Percentiles rank a stretch among this genome's conserved stretches.
These are phyloP conservation scores for Akanthomyces lecanii DNA, from an alignment of 2,329 filamentous ascomycete species.

Conservation along the genomic window DNA sequence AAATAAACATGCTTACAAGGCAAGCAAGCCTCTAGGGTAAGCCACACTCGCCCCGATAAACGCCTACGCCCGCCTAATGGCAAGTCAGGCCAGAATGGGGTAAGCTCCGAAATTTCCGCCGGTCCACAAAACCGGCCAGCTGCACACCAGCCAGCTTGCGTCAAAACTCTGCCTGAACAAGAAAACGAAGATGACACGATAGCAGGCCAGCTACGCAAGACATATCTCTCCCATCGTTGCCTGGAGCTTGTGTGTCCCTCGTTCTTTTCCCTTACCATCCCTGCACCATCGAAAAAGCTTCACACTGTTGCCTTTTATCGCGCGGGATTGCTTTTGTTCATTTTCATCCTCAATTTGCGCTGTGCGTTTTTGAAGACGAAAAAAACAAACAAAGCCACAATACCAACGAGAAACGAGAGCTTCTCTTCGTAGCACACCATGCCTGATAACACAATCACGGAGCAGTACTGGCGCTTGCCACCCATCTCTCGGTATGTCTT, in stretches of 20 bases:
- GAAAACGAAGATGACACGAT: constrained; percentile 19
- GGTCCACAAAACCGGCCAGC: constrained; percentile 16
- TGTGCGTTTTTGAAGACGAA: constrained; percentile 11
- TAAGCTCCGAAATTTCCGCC: constrained; percentile 9
- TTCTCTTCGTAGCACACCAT: constrained; percentile 17
- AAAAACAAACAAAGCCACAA: neutral
- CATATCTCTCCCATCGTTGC: constrained; percentile 17
- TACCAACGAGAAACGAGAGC: constrained; percentile 11
- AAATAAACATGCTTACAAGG: neutral
- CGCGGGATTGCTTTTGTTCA: constrained; percentile 13
- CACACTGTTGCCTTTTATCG: constrained; percentile 16
- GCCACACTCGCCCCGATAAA: constrained; percentile 9
- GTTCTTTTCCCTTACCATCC: constrained; percentile 6
- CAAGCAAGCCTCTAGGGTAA: neutral
- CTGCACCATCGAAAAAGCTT: constrained; percentile 8
- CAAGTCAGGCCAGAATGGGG: constrained; percentile 7
- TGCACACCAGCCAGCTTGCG: constrained; percentile 7
- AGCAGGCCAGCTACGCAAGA: constrained; percentile 17
- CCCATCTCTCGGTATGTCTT: constrained; percentile 38
- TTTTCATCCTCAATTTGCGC: constrained; percentile 17
- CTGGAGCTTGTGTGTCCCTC: constrained; percentile 17
- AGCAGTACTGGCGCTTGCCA: constrained; percentile 38
- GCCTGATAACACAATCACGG: constrained; percentile 22
- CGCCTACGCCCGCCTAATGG: constrained; percentile 6
- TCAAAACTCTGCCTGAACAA: constrained; percentile 17